A percentile compares a stretch with the other conserved stretches of the same genome.
Evolutionary conservation across 169 alveolate genomes (phyloP).

Genomic region (Sarcocystis neurona): DNA sequence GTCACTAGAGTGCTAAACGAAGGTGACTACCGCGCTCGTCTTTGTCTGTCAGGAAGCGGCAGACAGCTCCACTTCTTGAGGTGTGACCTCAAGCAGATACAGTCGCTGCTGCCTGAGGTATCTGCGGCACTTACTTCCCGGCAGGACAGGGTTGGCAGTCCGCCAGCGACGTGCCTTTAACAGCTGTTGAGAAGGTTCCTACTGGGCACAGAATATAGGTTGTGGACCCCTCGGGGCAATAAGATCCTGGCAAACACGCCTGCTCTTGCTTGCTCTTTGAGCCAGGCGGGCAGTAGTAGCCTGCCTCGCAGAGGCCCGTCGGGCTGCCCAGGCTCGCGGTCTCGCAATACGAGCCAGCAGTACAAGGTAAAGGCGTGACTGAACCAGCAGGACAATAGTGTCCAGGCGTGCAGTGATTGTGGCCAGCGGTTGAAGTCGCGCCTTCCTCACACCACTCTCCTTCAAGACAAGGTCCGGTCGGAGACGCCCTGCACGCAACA

Average conservation of each 20-base stretch:
- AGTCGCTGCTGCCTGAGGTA: background rate
- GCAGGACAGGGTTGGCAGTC: slow-evolving; percentile 36
- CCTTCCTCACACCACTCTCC: background rate
- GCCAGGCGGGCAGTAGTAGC: slow-evolving; percentile 46
- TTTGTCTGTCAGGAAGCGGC: too few species aligned
- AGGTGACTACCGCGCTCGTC: too few species aligned
- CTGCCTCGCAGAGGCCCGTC: slow-evolving; percentile 35
- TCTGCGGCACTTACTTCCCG: slow-evolving; percentile 25
- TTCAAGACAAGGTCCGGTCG: background rate
- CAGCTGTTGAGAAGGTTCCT: too few species aligned
- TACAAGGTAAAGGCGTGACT: background rate
- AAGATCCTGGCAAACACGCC: slow-evolving; percentile 26
- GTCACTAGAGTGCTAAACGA: too few species aligned
- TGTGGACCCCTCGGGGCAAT: background rate
- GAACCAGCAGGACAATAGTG: slow-evolving; percentile 57
- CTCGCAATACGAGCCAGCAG: background rate
- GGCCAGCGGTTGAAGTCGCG: background rate
- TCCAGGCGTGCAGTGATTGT: slow-evolving; percentile 61
- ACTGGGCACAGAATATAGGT: background rate
- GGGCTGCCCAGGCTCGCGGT: background rate
- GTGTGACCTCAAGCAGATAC: background rate
- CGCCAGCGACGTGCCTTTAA: background rate
- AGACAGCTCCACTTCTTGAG: background rate
- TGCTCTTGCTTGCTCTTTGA: background rate
- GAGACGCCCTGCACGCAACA: background rate